These are phyloP conservation scores for Trametes maxima DNA, from an alignment of 768 basidiomycete species.

Conservation along the genomic window DNA sequence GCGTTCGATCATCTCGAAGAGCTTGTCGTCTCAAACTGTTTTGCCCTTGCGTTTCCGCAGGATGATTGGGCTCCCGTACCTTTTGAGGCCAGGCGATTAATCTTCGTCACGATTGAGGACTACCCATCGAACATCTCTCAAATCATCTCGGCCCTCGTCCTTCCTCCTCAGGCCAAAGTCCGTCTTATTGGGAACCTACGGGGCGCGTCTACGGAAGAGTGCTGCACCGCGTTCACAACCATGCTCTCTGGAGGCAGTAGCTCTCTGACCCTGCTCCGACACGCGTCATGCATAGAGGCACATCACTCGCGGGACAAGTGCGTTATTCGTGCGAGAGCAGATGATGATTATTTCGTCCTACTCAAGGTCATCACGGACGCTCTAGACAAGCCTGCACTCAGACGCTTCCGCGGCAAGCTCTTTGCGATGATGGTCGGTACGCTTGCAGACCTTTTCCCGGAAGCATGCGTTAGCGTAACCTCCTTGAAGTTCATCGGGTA, in stretches of 20 bases:
- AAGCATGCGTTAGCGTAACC: background rate
- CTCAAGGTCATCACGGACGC: background rate
- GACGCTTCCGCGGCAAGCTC: background rate
- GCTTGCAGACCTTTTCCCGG: background rate
- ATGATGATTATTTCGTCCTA: background rate
- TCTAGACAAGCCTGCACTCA: background rate
- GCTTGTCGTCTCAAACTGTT: constrained; percentile 1
- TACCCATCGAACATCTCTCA: background rate
- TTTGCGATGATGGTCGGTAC: background rate
- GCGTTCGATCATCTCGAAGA: constrained; percentile 7
- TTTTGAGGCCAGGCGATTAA: background rate
- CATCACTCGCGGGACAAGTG: constrained; percentile 1
- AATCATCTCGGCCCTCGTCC: background rate
- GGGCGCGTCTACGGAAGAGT: background rate
- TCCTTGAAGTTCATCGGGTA: background rate
- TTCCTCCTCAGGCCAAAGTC: background rate
- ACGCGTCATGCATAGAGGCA: background rate
- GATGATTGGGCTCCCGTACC: background rate
- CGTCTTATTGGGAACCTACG: background rate
- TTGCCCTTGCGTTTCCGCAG: background rate
- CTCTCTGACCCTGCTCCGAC: constrained; percentile 2
- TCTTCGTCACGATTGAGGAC: constrained; percentile 1
- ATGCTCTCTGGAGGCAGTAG: constrained; percentile 1
- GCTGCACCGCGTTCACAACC: background rate
- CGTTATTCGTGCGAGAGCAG: background rate